Evolutionary conservation across 495 filamentous ascomycete genomes (phyloP).

Genomic region (Copromyces sp.): DNA sequence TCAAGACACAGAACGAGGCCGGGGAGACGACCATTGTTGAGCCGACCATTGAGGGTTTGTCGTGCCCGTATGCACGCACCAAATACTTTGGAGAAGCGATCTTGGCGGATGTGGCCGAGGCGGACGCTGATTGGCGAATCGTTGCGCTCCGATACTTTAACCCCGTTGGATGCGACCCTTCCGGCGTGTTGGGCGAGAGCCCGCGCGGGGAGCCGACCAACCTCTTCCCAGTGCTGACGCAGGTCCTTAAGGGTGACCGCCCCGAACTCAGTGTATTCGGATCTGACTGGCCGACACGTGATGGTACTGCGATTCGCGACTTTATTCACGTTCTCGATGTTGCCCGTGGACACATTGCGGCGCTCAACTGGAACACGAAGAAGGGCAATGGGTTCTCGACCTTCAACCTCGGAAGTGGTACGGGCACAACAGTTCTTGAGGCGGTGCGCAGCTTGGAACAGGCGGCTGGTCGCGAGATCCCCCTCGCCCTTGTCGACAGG

Average conservation of each 20-base stretch:
- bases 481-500: conserved; percentile 10
- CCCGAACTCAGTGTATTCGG: conserved; percentile 49
- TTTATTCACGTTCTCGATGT: conserved; percentile 58
- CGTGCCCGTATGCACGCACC: conserved; percentile 55
- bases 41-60: conserved; percentile 38
- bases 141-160: conserved; percentile 60
- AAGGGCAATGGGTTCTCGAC: conserved; percentile 36
- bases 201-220: conserved; percentile 53
- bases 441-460: conserved; percentile 33
- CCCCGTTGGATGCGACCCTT: conserved; percentile 55
- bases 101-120: conserved; percentile 47
- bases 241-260: conserved; percentile 47
- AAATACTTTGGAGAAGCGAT: conserved; percentile 60
- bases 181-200: conserved; percentile 55
- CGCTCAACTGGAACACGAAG: conserved; percentile 24
- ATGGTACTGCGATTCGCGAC: conserved; percentile 67
- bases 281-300: conserved; percentile 52
- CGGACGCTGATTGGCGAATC: conserved; percentile 51
- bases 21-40: not conserved
- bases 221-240: conserved; percentile 50
- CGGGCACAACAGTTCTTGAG: conserved; percentile 42
- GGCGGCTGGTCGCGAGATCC: conserved; percentile 10
- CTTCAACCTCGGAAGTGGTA: conserved; percentile 45
- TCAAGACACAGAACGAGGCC: conserved; percentile 20
- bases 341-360: conserved; percentile 54